A percentile compares a stretch with the other conserved stretches of the same genome.
Conservation (phyloP, 2,329 filamentous ascomycete species). For the Pseudomassariella vexata region DNA sequence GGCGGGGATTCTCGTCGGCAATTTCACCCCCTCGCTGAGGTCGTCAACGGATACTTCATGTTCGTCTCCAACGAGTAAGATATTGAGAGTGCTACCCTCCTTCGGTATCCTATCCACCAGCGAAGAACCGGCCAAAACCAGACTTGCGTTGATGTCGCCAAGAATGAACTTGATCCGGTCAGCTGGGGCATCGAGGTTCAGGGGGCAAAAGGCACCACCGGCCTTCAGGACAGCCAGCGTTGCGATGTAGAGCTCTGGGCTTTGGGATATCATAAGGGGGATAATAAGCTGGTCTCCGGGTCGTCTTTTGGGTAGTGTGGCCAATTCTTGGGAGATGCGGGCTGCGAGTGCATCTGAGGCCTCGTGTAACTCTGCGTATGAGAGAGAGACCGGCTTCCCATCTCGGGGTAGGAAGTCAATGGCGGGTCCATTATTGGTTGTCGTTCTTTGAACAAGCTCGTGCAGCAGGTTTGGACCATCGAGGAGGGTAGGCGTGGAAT, state of each 20-base stretch:
- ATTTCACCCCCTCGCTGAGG: background rate
- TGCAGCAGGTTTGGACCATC: slow-evolving; percentile 42
- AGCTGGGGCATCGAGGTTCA: slow-evolving; percentile 70
- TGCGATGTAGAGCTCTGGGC: slow-evolving; percentile 69
- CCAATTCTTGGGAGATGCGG: slow-evolving; percentile 34
- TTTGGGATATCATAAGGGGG: slow-evolving; percentile 74
- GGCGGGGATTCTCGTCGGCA: slow-evolving; percentile 9
- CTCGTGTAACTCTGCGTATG: slow-evolving; percentile 58
- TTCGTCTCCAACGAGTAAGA: slow-evolving; percentile 5
- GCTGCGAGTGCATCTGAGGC: slow-evolving; percentile 51
- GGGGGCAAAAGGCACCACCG: slow-evolving; percentile 79
- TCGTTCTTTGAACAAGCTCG: slow-evolving; percentile 3
- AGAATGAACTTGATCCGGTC: slow-evolving; percentile 78
- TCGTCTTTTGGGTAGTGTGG: slow-evolving; percentile 11
- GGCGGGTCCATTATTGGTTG: slow-evolving; percentile 1
- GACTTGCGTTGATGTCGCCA: slow-evolving; percentile 63
- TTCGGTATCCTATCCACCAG: slow-evolving; percentile 34
- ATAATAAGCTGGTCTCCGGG: slow-evolving; percentile 45
- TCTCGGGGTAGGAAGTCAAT: slow-evolving; percentile 5
- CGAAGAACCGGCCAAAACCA: slow-evolving; percentile 59
- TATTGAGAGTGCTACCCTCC: slow-evolving; percentile 11
- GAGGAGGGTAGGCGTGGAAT: slow-evolving; percentile 33
- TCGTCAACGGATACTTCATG: background rate
- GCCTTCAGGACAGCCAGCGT: slow-evolving; percentile 73
- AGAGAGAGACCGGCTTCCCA: slow-evolving; percentile 35